Conservation (phyloP, 179 eudicot genomes). For the Camellia oleifera region DNA sequence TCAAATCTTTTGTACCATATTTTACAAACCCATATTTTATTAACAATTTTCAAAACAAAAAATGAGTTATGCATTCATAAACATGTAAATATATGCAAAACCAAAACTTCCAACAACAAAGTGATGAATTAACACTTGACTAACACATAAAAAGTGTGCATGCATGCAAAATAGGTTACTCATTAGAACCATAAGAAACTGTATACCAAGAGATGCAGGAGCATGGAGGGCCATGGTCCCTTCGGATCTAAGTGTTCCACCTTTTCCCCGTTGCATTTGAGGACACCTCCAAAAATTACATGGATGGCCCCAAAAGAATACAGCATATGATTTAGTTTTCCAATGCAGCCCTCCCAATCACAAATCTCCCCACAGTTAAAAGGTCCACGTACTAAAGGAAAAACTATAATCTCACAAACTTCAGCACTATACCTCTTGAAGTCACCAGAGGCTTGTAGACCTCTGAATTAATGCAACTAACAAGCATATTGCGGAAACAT, state of each 20-base stretch:
- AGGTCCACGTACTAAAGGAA: background rate
- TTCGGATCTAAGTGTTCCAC: background rate
- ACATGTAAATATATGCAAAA: no score
- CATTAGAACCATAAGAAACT: no score
- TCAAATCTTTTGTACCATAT: no score
- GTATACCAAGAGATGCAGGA: background rate
- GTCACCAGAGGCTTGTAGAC: constrained; percentile 75
- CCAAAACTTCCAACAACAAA: background rate
- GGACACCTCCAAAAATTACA: background rate
- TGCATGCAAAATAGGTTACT: no score
- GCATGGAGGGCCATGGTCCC: background rate
- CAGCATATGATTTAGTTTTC: background rate
- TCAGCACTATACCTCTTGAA: constrained; percentile 60
- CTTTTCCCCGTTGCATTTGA: background rate
- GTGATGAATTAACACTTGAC: no score
- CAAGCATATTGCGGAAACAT: constrained; percentile 60
- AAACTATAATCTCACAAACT: background rate
- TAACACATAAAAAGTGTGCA: no score
- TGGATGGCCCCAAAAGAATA: background rate
- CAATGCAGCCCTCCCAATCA: background rate
- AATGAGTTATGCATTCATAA: no score
- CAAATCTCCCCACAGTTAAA: background rate
- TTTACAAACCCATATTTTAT: no score
- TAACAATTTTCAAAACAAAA: no score
- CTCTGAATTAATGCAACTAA: constrained; percentile 71